Conservation (phyloP, 2,329 filamentous ascomycete species). For the Fusarium nodosum region DNA sequence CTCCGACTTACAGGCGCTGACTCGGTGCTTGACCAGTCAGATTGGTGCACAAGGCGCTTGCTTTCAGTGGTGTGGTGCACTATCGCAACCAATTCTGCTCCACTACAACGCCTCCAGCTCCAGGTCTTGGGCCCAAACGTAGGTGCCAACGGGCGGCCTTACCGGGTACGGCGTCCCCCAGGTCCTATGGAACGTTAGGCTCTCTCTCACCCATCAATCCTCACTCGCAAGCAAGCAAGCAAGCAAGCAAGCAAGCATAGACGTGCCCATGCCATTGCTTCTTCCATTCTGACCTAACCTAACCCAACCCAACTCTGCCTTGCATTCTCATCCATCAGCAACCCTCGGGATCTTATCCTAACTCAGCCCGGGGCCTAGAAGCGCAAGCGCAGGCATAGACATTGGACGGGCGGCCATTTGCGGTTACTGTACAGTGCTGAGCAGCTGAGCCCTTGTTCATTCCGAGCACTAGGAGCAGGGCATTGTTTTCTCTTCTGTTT, state of each 20-base stretch:
- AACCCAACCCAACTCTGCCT: conserved; percentile 19
- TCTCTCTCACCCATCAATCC: neutral
- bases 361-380: conserved; percentile 43
- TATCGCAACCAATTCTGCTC: conserved; percentile 41
- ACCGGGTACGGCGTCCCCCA: conserved; percentile 36
- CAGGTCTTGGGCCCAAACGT: conserved; percentile 25
- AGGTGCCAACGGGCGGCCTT: conserved; percentile 42
- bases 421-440: conserved; percentile 5
- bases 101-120: conserved; percentile 30
- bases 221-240: neutral
- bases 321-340: conserved; percentile 33
- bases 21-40: conserved; percentile 54
- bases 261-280: conserved; percentile 22
- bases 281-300: conserved; percentile 35
- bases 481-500: conserved; percentile 45
- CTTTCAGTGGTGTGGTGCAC: conserved; percentile 53
- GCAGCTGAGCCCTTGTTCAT: conserved; percentile 37
- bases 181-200: conserved; percentile 12
- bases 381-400: conserved; percentile 38
- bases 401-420: conserved; percentile 16
- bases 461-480: conserved; percentile 31
- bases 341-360: conserved; percentile 39
- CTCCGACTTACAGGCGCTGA: conserved; percentile 50
- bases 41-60: conserved; percentile 55
- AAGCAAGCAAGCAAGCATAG: neutral